phyloP scores from a whole-genome alignment of 225 moss, liverwort and hornwort genomes.

The Marchantia paleacea region DNA sequence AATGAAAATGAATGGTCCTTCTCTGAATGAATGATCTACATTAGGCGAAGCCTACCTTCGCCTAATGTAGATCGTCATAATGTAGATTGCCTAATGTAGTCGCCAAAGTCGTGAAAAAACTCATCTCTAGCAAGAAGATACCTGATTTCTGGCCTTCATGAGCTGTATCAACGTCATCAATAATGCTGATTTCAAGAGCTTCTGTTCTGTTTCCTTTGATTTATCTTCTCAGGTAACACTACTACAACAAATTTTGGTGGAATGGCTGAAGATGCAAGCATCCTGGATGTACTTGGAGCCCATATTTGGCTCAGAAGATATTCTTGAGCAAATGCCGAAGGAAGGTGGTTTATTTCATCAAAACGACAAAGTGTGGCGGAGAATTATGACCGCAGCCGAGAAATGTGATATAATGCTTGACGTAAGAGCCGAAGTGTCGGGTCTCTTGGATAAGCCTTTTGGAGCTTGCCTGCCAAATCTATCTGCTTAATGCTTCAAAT shows the following conservation, averaged over 20 bases:
- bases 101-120: no score
- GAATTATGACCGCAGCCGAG: conserved; percentile 51
- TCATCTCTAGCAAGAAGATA: no score
- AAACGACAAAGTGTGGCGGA: conserved; percentile 62
- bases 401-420: conserved; percentile 51
- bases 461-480: background rate
- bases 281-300: conserved; percentile 97
- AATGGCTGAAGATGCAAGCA: conserved; percentile 77
- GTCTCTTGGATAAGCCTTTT: background rate
- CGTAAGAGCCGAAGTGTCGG: conserved; percentile 26
- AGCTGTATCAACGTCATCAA: background rate
- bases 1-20: background rate
- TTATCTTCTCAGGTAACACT: conserved; percentile 35
- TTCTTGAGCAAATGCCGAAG: conserved; percentile 84
- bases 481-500: no score
- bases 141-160: background rate
- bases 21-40: background rate
- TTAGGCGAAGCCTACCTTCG: background rate
- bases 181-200: background rate
- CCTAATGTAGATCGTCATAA: no score
- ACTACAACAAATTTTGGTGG: conserved; percentile 57
- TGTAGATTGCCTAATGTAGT: no score
- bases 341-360: conserved; percentile 70
- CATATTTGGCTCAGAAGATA: conserved; percentile 82
- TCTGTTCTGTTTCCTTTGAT: background rate